Evolutionary conservation across 1,284 basidiomycete species (phyloP), one percentile per base, ranked within the genome.

Genomic region (Fistulina hepatica): DNA sequence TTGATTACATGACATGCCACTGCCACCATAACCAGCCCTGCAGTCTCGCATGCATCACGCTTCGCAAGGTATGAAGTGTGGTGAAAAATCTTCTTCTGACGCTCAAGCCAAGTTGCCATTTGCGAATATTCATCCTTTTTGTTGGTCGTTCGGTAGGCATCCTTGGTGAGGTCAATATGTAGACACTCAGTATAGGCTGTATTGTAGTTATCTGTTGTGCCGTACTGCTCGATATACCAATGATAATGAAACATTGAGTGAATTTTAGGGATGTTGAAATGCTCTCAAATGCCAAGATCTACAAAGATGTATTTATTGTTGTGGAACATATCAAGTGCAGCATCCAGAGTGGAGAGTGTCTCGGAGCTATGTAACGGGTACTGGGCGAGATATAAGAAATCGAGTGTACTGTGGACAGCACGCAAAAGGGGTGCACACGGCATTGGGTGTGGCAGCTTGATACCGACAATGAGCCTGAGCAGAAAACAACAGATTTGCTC

Each of bases 21-120:
- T n/a, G n/a, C n/a, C n/a, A n/a, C n/a, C n/a, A n/a, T n/a, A n/a
- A n/a, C n/a, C n/a, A n/a, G n/a, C n/a, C n/a, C n/a, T n/a, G n/a
- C n/a, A n/a, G n/a, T n/a, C n/a, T n/a, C n/a, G n/a, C n/a, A n/a
- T n/a, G n/a, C n/a, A n/a, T n/a, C n/a, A n/a, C n/a, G n/a, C n/a
- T n/a, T n/a, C n/a, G n/a, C n/a, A n/a, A n/a, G n/a, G n/a, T n/a
- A n/a, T n/a, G n/a, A n/a, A n/a, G n/a, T n/a, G n/a, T n/a, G n/a
- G n/a, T n/a, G n/a, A n/a, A n/a, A n/a, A 3, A 55, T 37, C 41
- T 55, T 49, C 33, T 57, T 52, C 19, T 43, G 44, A 2, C 47
- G 36, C 22, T 56, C 45, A 0, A 64, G 47, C 61, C 62, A 64
- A 1, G 26, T 8, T 0, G 55, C 56, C 62, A 64, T 65, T 30